Evolutionary conservation across 2,329 filamentous ascomycete species (phyloP).

Genomic region (Aspergillus ustus): DNA sequence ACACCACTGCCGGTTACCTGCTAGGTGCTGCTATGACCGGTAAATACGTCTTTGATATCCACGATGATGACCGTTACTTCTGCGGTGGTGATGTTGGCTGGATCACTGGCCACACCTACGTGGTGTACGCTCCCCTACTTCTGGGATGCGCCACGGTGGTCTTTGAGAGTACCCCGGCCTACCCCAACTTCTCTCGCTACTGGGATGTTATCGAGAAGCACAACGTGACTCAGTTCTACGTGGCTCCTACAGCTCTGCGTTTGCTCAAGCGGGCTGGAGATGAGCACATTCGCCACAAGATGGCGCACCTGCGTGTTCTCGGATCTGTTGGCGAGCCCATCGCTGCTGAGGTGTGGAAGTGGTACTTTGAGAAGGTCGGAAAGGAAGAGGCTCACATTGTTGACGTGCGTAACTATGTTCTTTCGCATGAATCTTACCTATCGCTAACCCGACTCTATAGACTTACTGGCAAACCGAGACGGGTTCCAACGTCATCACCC

Average conservation of each 20-base stretch:
- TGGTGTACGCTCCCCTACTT: slow-evolving; percentile 92
- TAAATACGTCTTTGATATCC: slow-evolving; percentile 99
- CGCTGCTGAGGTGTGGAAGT: slow-evolving; percentile 98
- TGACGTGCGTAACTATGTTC: slow-evolving; percentile 69
- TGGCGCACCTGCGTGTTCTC: slow-evolving; percentile 86
- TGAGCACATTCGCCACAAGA: slow-evolving; percentile 84
- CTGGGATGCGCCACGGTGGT: slow-evolving; percentile 94
- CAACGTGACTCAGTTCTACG: slow-evolving; percentile 96
- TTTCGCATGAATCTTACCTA: neutral
- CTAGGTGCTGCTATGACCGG: slow-evolving; percentile 89
- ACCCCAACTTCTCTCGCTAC: slow-evolving; percentile 97
- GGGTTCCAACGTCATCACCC: slow-evolving; percentile 93
- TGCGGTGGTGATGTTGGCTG: slow-evolving; percentile 98
- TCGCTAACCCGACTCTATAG: slow-evolving; percentile 50
- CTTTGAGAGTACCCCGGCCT: slow-evolving; percentile 96
- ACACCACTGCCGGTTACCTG: slow-evolving; percentile 95
- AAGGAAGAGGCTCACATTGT: slow-evolving; percentile 92
- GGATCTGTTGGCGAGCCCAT: slow-evolving; percentile 98
- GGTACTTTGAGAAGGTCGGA: slow-evolving; percentile 95
- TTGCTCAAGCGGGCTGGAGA: slow-evolving; percentile 94
- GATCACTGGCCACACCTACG: slow-evolving; percentile 99
- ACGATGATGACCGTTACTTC: slow-evolving; percentile 91
- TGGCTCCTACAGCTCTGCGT: slow-evolving; percentile 90
- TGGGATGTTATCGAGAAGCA: slow-evolving; percentile 98
- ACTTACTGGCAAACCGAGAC: slow-evolving; percentile 99